Base-by-base conservation (phyloP, 164 flowering plant species). In the Akebia trifoliata region DNA sequence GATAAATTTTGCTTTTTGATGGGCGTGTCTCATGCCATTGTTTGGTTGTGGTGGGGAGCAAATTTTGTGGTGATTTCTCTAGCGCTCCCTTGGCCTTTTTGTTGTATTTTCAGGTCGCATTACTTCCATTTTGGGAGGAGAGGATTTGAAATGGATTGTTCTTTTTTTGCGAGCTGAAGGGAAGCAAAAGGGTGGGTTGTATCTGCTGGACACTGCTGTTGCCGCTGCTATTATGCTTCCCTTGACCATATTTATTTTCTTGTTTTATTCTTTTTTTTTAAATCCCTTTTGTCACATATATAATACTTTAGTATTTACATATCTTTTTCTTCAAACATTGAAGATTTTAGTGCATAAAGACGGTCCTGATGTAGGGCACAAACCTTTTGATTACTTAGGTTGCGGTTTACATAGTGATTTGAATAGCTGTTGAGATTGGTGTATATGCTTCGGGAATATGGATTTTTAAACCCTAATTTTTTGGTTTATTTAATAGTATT, bases 301-400 rank as follows among this genome's bases (percentile, higher is more conserved):
- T 32, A 20, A 32, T 37, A 60, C 42, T 14, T 31, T n/a, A 45
- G 50, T 43, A 52, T 60, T 38, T 55, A 45, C 50, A 64, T 74
- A 61, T 61, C 42, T 63, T 71, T 62, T 65, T 67, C 68, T 67
- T 66, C 62, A 61, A 61, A 65, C 67, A 37, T 63, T 69, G 69
- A 65, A 75, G 68, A 68, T 69, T 51, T 66, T 52, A 59, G 56
- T 61, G 22, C 76, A 67, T 70, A 72, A 34, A 71, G 62, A 22
- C 29, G 37, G 47, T 51, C 55, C 42, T 21, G 37, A 8, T 24
- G 12, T 20, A 9, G 38, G 50, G 43, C 51, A 17, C 29, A 36
- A 31, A 38, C 57, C 20, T 44, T 21, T 15, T 46, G n/a, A 30
- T n/a, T 28, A 28, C 10, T 50, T 29, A 39, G 18, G 15, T 39